These are phyloP conservation scores for Allium sativum DNA, from an alignment of 106 monocot genomes.

Conservation along the genomic window DNA sequence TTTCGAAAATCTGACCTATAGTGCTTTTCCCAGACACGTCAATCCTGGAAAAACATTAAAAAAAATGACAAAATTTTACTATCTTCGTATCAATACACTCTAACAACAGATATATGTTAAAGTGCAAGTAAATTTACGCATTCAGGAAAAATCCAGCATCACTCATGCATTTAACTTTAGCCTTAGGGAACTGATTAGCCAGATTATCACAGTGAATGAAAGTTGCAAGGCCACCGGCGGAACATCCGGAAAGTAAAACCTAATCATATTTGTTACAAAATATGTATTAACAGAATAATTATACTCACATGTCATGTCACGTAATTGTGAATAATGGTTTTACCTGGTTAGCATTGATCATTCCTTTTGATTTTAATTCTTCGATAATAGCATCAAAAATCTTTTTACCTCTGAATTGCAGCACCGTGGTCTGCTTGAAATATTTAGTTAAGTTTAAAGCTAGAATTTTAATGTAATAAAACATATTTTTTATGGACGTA, in stretches of 20 bases:
- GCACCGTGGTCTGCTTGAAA: conserved; percentile 24
- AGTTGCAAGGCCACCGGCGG: conserved; percentile 82
- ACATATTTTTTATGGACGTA: neutral
- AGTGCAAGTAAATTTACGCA: conserved; percentile 30
- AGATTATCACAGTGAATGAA: conserved; percentile 81
- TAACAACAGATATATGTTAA: neutral
- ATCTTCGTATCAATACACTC: neutral
- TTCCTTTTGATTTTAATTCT: conserved; percentile 63
- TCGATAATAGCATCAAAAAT: conserved; percentile 70
- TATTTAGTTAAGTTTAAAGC: too few species aligned
- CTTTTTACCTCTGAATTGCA: conserved; percentile 81
- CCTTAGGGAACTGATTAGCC: conserved; percentile 19
- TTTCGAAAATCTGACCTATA: conserved; percentile 34
- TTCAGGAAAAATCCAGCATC: conserved; percentile 96
- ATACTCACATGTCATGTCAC: too few species aligned
- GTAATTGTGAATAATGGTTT: too few species aligned
- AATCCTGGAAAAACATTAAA: conserved; percentile 25
- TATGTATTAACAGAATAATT: neutral
- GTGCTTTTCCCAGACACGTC: conserved; percentile 58
- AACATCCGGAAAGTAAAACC: conserved; percentile 94
- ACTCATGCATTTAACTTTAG: conserved; percentile 74
- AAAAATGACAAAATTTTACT: neutral
- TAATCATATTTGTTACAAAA: conserved; percentile 8
- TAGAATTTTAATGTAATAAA: too few species aligned
- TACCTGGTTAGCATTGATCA: conserved; percentile 60